A percentile compares a stretch with the other conserved stretches of the same genome.
phyloP scores from a whole-genome alignment of 805 yeast genomes.

The Cephaloascus albidus region DNA sequence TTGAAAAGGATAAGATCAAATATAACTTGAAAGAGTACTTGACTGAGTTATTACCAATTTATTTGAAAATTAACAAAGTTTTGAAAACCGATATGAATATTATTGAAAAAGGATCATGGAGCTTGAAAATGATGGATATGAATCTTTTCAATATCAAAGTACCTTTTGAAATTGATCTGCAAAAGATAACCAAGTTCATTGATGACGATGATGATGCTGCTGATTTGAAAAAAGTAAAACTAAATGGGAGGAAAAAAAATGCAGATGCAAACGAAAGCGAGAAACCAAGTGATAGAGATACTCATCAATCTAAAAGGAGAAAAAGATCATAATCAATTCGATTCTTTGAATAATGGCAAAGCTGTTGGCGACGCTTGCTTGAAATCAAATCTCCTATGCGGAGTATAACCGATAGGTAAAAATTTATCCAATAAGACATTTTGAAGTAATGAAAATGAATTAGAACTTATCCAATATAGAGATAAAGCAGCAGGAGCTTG shows the following conservation, averaged over 20 bases:
- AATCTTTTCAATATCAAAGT: background rate
- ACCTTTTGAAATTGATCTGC: background rate
- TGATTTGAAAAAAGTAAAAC: background rate
- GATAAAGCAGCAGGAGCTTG: conserved; percentile 81
- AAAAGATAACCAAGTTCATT: background rate
- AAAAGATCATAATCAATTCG: too few species aligned
- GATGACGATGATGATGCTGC: background rate
- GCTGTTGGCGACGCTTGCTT: conserved; percentile 3
- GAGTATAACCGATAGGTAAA: conserved; percentile 49
- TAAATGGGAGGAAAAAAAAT: background rate
- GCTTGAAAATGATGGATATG: background rate
- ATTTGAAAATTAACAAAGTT: background rate
- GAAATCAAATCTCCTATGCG: conserved; percentile 23
- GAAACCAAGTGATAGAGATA: background rate
- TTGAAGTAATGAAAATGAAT: conserved; percentile 65
- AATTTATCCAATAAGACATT: conserved; percentile 59
- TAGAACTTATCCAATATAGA: conserved; percentile 88
- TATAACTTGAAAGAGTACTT: conserved; percentile 31
- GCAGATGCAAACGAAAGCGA: background rate
- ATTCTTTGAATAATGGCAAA: background rate
- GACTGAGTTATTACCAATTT: conserved; percentile 12
- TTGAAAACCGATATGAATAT: background rate
- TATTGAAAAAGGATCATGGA: background rate
- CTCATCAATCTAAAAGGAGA: background rate
- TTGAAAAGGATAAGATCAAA: conserved; percentile 25